Conservation (phyloP, 176 grass and related monocot genomes). For the Melocanna baccifera region DNA sequence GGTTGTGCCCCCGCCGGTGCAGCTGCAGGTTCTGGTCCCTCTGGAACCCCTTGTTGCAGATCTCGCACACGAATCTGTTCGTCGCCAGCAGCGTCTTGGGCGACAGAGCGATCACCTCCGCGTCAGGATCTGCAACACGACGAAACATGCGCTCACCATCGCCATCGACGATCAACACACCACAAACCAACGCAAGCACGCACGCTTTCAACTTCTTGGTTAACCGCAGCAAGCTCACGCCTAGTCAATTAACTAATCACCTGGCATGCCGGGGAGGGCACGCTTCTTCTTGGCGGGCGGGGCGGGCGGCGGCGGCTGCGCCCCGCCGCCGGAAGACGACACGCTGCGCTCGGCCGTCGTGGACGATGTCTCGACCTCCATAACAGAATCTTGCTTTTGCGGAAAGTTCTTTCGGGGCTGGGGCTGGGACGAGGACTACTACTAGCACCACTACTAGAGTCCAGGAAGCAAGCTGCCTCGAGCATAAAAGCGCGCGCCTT, state of each 20-base stretch:
- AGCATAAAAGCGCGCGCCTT: conserved; percentile 30
- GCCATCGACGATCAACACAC: background rate
- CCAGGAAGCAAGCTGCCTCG: conserved; percentile 28
- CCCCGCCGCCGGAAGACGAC: conserved; percentile 61
- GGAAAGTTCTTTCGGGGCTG: background rate
- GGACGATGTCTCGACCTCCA: conserved; percentile 71
- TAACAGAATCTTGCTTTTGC: conserved; percentile 22
- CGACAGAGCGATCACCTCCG: conserved; percentile 93
- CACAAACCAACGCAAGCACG: background rate
- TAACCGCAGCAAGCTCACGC: background rate
- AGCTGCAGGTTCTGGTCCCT: conserved; percentile 98
- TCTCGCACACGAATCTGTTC: conserved; percentile 97
- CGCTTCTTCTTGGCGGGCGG: conserved; percentile 87
- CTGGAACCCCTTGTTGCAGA: conserved; percentile 99
- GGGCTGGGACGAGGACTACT: background rate
- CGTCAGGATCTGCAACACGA: conserved; percentile 73
- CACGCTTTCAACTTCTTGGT: background rate
- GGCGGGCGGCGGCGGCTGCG: conserved; percentile 16
- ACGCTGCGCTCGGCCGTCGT: conserved; percentile 48
- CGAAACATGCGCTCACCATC: conserved; percentile 25
- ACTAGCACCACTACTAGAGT: background rate
- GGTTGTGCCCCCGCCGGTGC: conserved; percentile 89
- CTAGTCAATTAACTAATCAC: conserved; percentile 32
- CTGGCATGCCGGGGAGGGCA: conserved; percentile 96
- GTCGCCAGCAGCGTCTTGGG: conserved; percentile 94